Base-by-base conservation (phyloP, 179 eudicot genomes). In the Amaranthus tricolor region DNA sequence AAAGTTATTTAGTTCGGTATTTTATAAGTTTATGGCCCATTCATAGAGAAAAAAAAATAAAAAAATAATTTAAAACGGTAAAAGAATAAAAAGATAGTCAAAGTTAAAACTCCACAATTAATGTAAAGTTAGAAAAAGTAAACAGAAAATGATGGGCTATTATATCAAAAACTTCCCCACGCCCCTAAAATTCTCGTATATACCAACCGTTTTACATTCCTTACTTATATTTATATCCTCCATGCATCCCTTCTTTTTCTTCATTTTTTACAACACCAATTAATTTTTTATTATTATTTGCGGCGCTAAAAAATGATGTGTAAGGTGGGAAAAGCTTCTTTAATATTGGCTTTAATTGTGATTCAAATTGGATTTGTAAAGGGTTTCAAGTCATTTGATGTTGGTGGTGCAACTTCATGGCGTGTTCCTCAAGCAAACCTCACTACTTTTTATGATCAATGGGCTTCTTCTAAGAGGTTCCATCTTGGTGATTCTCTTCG, bases 401-500 rank as follows among this genome's bases (percentile, higher is more conserved):
- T 90, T 6, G 95, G 95, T 17, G 90, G 82, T 21, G 19, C 17
- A 4, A 57, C 51, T 5, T 89, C 83, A 5, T 90, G 95, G 95
- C 79, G 72, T 24, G 77, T 79, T 52, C 95, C 92, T 9, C 43
- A 40, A 13, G 56, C 60, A 11, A 82, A 90, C 43, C 70, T 85
- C 49, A 64, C 88, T 15, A 57, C 70, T 11, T 43, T 83, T 13
- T 90, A 82, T 73, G 31, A 64, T 21, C 48, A 62, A 4, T 90
- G 95, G 95, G 90, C 92, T 77, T 7, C 68, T 7, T 64, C 16
- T 4, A 70, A 21, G 48, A 63, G 85, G 48, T 85, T 90, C 58
- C 90, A 82, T 54, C 59, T 86, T 44, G 90, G 89, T 43, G 92
- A 90, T 77, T 74, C 88, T 0, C 84, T 90, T n/a, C 78, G 92